phyloP scores from a whole-genome alignment of 192 early-diverging fungal species.

The Umbelopsis ramanniana region DNA sequence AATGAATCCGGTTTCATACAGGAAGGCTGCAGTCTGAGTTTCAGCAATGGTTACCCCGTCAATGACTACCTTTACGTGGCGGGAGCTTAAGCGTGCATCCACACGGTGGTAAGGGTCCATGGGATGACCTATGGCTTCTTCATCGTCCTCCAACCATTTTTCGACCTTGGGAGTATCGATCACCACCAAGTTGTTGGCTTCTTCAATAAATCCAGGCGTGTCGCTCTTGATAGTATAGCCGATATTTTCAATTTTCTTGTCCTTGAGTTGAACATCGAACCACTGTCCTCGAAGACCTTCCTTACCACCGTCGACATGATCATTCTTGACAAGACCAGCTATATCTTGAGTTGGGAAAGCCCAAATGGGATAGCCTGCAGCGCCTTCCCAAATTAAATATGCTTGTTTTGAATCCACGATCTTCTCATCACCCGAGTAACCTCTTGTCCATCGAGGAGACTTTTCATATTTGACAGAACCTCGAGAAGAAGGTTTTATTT shows the following conservation, averaged over 20 bases:
- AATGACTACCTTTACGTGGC: background rate
- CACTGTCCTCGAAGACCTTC: background rate
- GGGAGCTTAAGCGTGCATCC: background rate
- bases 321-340: background rate
- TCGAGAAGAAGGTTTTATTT: background rate
- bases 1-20: background rate
- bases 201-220: background rate
- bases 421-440: background rate
- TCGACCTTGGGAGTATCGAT: background rate
- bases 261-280: background rate
- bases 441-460: background rate
- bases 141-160: background rate
- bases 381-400: constrained; percentile 1
- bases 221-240: background rate
- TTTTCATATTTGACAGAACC: background rate
- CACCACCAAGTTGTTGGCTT: background rate
- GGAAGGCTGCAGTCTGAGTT: background rate
- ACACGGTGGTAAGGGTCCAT: background rate
- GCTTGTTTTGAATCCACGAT: background rate
- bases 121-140: background rate
- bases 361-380: background rate
- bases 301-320: background rate
- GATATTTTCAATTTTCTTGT: background rate
- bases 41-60: background rate
- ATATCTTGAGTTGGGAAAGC: background rate